A percentile compares a stretch with the other conserved stretches of the same genome.
These are phyloP conservation scores for Aquanectria penicillioides DNA, from an alignment of 2,329 filamentous ascomycete genomes.

Conservation along the genomic window DNA sequence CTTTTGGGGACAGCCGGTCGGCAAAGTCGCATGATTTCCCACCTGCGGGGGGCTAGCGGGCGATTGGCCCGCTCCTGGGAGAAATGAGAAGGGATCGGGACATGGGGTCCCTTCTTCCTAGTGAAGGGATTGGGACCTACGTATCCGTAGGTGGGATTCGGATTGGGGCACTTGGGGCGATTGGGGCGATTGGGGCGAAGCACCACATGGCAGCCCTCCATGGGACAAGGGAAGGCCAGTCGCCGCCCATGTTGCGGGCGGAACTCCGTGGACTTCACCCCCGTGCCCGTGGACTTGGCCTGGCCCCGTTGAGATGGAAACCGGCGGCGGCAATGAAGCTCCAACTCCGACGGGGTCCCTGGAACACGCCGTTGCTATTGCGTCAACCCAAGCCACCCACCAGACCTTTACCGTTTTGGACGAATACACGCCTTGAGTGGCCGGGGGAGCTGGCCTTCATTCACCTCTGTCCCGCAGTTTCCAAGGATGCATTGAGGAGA, in stretches of 20 bases:
- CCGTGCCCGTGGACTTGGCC: no score
- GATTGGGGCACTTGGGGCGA: no score
- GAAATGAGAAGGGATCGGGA: constrained; percentile 18
- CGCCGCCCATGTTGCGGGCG: not conserved
- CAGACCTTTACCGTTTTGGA: not conserved
- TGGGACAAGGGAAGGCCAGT: not conserved
- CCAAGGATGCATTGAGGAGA: not conserved
- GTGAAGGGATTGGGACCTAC: not conserved
- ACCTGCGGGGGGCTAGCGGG: not conserved
- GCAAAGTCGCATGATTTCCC: constrained; percentile 24
- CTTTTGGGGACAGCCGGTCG: not conserved
- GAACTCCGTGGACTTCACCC: not conserved
- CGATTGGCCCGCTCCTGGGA: constrained; percentile 4
- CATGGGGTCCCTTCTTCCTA: not conserved
- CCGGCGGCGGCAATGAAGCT: no score
- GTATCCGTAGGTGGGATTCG: no score
- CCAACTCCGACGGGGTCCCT: no score
- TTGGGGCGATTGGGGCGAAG: not conserved
- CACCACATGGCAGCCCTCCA: constrained; percentile 1
- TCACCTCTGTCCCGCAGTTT: no score
- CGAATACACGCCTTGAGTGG: constrained; percentile 3
- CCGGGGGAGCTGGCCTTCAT: no score
- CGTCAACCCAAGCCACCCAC: no score
- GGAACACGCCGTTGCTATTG: no score
- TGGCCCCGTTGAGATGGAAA: no score